Evolutionary conservation across 768 basidiomycete species (phyloP).

Genomic region (Leccinum subgranulosum): DNA sequence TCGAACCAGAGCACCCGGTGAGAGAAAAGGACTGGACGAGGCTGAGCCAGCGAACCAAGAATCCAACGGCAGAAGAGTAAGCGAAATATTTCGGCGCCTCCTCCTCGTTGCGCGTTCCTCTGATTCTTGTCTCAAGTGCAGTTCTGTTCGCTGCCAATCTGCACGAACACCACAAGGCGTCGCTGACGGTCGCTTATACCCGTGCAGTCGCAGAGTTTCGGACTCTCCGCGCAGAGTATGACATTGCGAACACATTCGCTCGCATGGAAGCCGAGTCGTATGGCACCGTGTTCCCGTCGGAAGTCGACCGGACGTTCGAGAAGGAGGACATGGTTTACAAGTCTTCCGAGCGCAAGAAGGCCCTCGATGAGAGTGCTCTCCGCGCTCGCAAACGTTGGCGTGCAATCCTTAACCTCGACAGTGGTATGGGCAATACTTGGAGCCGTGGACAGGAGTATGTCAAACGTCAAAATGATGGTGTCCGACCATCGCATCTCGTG

Average conservation of each 20-base stretch:
- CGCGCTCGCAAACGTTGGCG: conserved; percentile 77
- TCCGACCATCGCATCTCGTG: conserved; percentile 63
- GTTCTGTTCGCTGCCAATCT: conserved; percentile 81
- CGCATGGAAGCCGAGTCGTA: conserved; percentile 74
- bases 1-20: conserved; percentile 56
- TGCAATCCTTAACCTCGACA: conserved; percentile 49
- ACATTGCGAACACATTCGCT: conserved; percentile 74
- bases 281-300: conserved; percentile 64
- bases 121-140: conserved; percentile 46
- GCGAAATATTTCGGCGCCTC: conserved; percentile 26
- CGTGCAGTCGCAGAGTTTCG: conserved; percentile 83
- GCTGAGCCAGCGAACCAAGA: conserved; percentile 74
- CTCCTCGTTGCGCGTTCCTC: background rate
- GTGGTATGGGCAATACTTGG: conserved; percentile 49
- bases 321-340: conserved; percentile 61
- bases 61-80: conserved; percentile 90
- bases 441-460: conserved; percentile 73
- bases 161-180: conserved; percentile 55
- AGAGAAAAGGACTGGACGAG: conserved; percentile 69
- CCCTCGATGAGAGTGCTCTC: conserved; percentile 56
- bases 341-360: conserved; percentile 54
- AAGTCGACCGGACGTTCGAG: conserved; percentile 58
- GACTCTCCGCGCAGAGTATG: conserved; percentile 79
- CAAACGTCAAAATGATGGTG: conserved; percentile 66
- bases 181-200: conserved; percentile 79